Evolutionary conservation across 306 rosid genomes (phyloP).

Genomic region (Psophocarpus tetragonolobus): DNA sequence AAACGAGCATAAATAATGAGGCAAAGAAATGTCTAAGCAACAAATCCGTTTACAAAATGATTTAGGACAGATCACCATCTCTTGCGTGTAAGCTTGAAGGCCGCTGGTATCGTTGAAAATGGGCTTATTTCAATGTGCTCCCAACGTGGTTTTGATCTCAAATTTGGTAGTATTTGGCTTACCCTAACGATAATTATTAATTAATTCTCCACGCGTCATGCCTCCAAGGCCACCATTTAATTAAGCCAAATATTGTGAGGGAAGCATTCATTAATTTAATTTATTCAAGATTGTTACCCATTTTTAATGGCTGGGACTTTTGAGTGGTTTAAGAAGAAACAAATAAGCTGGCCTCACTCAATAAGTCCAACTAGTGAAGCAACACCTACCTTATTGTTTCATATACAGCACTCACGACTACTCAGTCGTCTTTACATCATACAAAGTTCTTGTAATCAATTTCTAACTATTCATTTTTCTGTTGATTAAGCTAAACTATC

Average conservation of each 20-base stretch:
- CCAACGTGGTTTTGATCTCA: conserved; percentile 29
- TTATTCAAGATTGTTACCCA: background rate
- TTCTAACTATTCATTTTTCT: background rate
- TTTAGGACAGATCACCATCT: conserved; percentile 20
- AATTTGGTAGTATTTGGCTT: conserved; percentile 14
- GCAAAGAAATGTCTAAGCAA: background rate
- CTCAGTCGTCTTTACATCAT: background rate
- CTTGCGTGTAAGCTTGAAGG: conserved; percentile 21
- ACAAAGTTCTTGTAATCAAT: background rate
- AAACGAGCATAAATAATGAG: background rate
- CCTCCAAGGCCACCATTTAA: conserved; percentile 1
- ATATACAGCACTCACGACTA: background rate
- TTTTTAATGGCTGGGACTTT: background rate
- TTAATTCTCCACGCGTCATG: conserved; percentile 23
- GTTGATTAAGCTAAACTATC: background rate
- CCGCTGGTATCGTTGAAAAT: conserved; percentile 35
- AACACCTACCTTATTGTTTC: conserved; percentile 7
- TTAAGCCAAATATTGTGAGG: background rate
- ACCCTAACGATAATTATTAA: conserved; percentile 3
- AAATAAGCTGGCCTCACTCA: conserved; percentile 12
- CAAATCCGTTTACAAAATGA: background rate
- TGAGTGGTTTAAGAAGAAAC: background rate
- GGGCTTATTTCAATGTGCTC: conserved; percentile 3
- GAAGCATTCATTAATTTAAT: background rate
- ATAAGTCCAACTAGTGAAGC: background rate